Conservation (phyloP, 2,329 filamentous ascomycete species). For the Ceratocystis lukuohia region DNA sequence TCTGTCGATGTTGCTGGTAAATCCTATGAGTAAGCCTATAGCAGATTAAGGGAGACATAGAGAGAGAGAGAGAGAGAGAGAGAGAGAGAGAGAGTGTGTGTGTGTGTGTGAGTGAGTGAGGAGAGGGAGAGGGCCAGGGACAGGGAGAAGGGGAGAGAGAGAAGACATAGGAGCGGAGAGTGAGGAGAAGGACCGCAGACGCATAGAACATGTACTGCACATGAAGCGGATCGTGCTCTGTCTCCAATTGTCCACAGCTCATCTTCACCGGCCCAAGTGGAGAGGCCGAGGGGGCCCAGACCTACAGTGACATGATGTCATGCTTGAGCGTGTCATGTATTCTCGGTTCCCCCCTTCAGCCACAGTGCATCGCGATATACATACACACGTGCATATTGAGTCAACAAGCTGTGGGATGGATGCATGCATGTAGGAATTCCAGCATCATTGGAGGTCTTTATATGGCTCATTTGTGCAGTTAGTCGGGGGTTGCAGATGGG, state of each 20-base stretch:
- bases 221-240: constrained; percentile 1
- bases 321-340: not conserved
- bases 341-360: not conserved
- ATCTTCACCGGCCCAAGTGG: not conserved
- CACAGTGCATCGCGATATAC: not conserved
- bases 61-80: not conserved
- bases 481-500: not conserved
- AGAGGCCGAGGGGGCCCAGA: not conserved
- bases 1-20: not conserved
- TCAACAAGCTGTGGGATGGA: not conserved
- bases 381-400: not conserved
- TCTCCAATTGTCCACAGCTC: not conserved
- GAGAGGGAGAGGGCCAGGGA: not conserved
- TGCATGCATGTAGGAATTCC: not conserved
- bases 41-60: not conserved
- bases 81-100: not conserved
- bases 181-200: not conserved
- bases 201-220: not conserved
- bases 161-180: not conserved
- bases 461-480: not conserved
- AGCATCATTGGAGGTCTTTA: not conserved
- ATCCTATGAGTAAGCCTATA: not conserved
- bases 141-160: not conserved
- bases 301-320: not conserved
- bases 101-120: too few relatives aligned